phyloP scores from a whole-genome alignment of 768 basidiomycete species.

The Multifurca ochricompacta region DNA sequence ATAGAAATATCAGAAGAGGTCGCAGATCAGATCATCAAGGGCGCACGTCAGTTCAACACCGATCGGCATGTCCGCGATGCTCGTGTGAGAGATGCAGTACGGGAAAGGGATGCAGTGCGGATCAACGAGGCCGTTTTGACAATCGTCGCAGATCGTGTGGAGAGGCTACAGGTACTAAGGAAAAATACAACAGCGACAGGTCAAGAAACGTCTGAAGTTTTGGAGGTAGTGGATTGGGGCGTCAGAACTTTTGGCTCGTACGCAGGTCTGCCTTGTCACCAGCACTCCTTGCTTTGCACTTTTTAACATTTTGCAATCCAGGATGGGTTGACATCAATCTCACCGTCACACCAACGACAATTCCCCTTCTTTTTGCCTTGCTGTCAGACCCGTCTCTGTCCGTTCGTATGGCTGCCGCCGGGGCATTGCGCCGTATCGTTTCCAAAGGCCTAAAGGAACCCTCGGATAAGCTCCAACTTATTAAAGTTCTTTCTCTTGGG shows the following conservation, averaged over 20 bases:
- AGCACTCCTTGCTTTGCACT: background rate
- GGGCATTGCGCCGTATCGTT: conserved; percentile 76
- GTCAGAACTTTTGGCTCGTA: conserved; percentile 88
- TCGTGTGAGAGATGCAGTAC: conserved; percentile 80
- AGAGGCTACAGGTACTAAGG: conserved; percentile 45
- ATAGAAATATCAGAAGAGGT: conserved; percentile 95
- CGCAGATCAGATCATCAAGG: conserved; percentile 90
- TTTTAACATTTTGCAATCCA: conserved; percentile 28
- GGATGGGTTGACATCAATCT: conserved; percentile 98
- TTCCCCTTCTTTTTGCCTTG: conserved; percentile 76
- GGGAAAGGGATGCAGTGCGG: conserved; percentile 78
- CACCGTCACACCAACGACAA: conserved; percentile 84
- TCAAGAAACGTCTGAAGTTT: conserved; percentile 46
- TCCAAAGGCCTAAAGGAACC: conserved; percentile 91
- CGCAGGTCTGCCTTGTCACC: conserved; percentile 59
- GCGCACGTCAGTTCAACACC: conserved; percentile 65
- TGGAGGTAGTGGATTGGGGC: conserved; percentile 89
- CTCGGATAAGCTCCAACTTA: conserved; percentile 78
- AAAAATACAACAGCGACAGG: conserved; percentile 40
- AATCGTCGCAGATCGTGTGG: conserved; percentile 64
- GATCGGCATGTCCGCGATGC: conserved; percentile 75
- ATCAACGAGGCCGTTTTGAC: conserved; percentile 86
- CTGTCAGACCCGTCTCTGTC: conserved; percentile 70
- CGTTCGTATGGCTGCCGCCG: conserved; percentile 76
- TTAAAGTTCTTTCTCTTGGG: conserved; percentile 82